Conservation (phyloP, 192 early-diverging fungal species). For the Entomortierella lignicola region DNA sequence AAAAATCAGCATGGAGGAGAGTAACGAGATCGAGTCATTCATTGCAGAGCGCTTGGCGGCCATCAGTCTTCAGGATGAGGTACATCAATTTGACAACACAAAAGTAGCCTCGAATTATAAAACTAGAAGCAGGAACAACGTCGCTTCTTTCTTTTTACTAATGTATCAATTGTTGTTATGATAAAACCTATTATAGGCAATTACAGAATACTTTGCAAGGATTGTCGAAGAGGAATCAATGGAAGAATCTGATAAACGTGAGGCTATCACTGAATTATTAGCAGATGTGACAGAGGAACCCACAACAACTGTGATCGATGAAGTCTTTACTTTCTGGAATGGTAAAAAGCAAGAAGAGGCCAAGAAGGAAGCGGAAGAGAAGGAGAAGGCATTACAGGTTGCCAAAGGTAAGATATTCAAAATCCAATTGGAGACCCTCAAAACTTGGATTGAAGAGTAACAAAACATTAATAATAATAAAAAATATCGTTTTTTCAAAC, state of each 20-base stretch:
- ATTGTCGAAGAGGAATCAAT: conserved; percentile 73
- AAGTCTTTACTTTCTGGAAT: conserved; percentile 59
- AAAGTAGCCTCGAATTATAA: not conserved
- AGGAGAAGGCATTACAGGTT: conserved; percentile 42
- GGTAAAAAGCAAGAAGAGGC: conserved; percentile 35
- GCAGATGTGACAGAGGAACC: conserved; percentile 66
- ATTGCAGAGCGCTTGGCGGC: conserved; percentile 33
- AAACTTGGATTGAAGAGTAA: not conserved
- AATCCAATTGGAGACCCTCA: not conserved
- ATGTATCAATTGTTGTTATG: not conserved
- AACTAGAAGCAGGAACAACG: no score
- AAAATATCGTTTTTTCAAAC: not conserved
- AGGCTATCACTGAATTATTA: conserved; percentile 78
- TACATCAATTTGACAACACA: not conserved
- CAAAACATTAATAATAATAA: not conserved
- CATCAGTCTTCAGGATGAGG: conserved; percentile 52
- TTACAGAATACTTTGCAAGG: conserved; percentile 75
- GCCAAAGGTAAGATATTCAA: conserved; percentile 39
- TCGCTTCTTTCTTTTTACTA: no score
- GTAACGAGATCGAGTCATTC: conserved; percentile 41
- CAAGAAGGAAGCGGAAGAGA: conserved; percentile 51
- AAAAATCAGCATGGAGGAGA: conserved; percentile 23
- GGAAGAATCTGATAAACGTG: conserved; percentile 72
- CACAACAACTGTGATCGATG: conserved; percentile 55
- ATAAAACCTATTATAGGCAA: conserved; percentile 51